phyloP scores from a whole-genome alignment of 768 basidiomycete genomes.

The Cystobasidium ongulense region DNA sequence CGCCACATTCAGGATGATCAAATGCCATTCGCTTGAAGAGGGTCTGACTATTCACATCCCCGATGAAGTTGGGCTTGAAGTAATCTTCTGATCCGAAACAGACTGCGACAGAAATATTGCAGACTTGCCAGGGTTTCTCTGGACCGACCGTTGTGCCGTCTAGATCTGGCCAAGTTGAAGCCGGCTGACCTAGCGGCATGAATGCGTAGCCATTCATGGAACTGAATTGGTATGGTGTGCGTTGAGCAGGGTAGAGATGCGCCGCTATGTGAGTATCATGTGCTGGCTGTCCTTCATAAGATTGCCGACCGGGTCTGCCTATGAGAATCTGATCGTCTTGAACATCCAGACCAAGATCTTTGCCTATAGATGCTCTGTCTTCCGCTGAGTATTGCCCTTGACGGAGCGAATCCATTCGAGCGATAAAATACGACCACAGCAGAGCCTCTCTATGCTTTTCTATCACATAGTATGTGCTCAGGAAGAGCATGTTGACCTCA shows the following conservation, averaged over 20 bases:
- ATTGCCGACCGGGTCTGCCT: neutral
- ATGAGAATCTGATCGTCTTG: neutral
- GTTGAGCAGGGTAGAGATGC: constrained; percentile 31
- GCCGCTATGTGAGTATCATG: neutral
- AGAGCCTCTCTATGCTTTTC: constrained; percentile 39
- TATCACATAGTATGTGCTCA: constrained; percentile 33
- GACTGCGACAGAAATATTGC: constrained; percentile 37
- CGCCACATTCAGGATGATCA: constrained; percentile 45
- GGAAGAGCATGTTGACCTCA: constrained; percentile 32
- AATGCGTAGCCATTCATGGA: constrained; percentile 47
- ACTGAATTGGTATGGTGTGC: constrained; percentile 30
- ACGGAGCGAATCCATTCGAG: constrained; percentile 3
- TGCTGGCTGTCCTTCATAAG: neutral
- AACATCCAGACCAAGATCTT: neutral
- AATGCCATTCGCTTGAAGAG: constrained; percentile 47
- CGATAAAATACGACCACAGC: constrained; percentile 36
- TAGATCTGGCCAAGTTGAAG: neutral
- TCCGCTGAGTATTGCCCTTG: constrained; percentile 20
- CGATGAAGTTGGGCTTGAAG: constrained; percentile 1
- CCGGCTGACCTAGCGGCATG: constrained; percentile 22
- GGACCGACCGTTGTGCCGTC: neutral
- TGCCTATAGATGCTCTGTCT: constrained; percentile 32
- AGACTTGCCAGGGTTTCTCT: constrained; percentile 18
- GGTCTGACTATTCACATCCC: constrained; percentile 37
- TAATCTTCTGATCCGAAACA: constrained; percentile 40